Base-by-base conservation (phyloP, 768 basidiomycete species). In the Scleroderma citrinum region DNA sequence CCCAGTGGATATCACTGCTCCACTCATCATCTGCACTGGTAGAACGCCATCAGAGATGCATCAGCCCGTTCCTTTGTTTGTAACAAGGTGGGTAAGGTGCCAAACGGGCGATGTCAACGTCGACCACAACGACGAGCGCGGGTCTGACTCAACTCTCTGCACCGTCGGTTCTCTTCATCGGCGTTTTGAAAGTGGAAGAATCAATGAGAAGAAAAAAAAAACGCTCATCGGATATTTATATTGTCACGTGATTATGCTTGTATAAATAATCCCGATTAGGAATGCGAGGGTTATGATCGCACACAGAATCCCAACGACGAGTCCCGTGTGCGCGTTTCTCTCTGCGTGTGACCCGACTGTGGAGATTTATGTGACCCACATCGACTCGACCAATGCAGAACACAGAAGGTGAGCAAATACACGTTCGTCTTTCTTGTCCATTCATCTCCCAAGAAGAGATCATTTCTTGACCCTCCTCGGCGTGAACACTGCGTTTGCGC, bases 1-100 rank as follows among this genome's bases (percentile, higher is more conserved):
- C 92, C 94, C 0, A 59, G 61, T 10, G 95, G 94, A 10, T 96
- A 96, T 63, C 89, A 93, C 58, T 97, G 94, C 68, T 85, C 93
- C 4, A 23, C 31, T 19, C 44, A 46, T 46, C 8, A 30, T 21
- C 23, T 46, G 32, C 46, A 46, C 34, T 23, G 23, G 32, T 29
- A 11, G 6, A 32, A 75, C 75, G 74, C 75, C 78, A 57, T 80
- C 78, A 75, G 78, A 78, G 73, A 51, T 44, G 52, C 58, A 49
- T 52, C 49, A 69, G 77, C 78, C 75, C 78, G 78, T 80, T 75
- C 78, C 78, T 80, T 75, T 53, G 42, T 36, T 57, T 56, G 69
- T 76, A 80, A 80, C 78, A 80, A 80, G 78, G 70, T 60, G 43
- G 40, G 48, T 69, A 68, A 66, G 74, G 75, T 75, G 78, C 78